Percentiles rank a stretch among this genome's conserved stretches.
These are phyloP conservation scores for Phragmites australis DNA, from an alignment of 176 grass and related monocot genomes.

Conservation along the genomic window DNA sequence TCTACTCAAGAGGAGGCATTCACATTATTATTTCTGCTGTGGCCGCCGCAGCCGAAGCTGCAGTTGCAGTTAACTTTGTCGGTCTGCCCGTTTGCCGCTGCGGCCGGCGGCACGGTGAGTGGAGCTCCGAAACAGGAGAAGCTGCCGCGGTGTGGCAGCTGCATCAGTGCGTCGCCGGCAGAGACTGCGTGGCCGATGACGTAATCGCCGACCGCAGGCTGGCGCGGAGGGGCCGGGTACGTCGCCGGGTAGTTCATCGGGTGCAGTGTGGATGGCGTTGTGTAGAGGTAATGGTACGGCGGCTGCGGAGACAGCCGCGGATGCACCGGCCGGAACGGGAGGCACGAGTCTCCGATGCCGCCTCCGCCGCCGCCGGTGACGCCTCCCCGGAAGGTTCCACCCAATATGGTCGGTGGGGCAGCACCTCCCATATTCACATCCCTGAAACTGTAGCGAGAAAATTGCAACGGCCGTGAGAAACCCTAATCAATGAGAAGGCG, in stretches of 20 bases:
- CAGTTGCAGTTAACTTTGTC: constrained; percentile 56
- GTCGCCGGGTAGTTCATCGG: constrained; percentile 56
- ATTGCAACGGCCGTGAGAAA: constrained; percentile 31
- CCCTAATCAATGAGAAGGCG: constrained; percentile 37
- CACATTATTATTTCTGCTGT: constrained; percentile 42
- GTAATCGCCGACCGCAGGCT: constrained; percentile 53
- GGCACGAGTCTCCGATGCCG: constrained; percentile 45
- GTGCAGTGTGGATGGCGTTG: constrained; percentile 51
- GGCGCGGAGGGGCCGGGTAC: constrained; percentile 44
- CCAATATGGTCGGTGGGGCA: constrained; percentile 44
- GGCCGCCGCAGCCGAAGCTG: constrained; percentile 44
- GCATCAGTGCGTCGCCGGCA: constrained; percentile 32
- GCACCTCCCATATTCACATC: constrained; percentile 58
- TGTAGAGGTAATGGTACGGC: constrained; percentile 57
- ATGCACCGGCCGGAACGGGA: constrained; percentile 55
- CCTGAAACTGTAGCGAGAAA: constrained; percentile 56
- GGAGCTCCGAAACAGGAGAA: constrained; percentile 53
- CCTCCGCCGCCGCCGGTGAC: neutral
- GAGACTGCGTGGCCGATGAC: constrained; percentile 79
- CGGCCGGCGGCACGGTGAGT: neutral
- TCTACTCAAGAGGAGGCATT: constrained; percentile 45
- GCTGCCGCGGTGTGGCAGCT: constrained; percentile 2
- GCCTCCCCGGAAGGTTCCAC: constrained; percentile 47
- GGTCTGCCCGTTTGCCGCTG: constrained; percentile 25
- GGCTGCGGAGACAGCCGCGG: constrained; percentile 50